Percentiles rank a stretch among this genome's conserved stretches.
These are phyloP conservation scores for Lasiodiplodia theobromae DNA, from an alignment of 2,329 filamentous ascomycete genomes.

Conservation along the genomic window DNA sequence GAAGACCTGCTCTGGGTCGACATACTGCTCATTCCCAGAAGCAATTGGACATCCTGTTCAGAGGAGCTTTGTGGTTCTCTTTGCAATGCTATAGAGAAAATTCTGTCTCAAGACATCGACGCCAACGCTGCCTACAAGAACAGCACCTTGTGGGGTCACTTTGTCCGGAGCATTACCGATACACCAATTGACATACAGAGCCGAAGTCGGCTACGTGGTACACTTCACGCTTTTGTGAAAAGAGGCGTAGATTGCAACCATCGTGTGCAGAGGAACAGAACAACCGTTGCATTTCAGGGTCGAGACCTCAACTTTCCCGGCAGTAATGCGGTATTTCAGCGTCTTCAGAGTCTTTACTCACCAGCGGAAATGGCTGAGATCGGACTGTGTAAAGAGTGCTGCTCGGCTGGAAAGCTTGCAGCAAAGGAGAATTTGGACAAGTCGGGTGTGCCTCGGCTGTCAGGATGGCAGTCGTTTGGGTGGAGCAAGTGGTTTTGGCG, in stretches of 20 bases:
- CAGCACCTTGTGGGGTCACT: not conserved
- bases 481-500: not conserved
- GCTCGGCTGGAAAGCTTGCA: not conserved
- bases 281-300: not conserved
- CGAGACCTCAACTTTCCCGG: not conserved
- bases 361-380: not conserved
- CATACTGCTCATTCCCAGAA: not conserved
- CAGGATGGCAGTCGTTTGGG: not conserved
- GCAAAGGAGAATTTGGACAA: not conserved
- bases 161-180: not conserved
- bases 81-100: not conserved
- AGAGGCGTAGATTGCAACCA: not conserved
- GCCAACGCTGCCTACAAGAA: not conserved
- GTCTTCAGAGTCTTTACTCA: not conserved
- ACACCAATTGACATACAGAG: not conserved
- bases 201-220: not conserved
- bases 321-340: not conserved
- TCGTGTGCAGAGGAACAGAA: not conserved
- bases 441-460: not conserved
- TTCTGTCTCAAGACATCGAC: not conserved
- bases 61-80: not conserved
- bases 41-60: not conserved
- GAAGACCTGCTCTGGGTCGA: not conserved
- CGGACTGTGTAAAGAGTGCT: not conserved
- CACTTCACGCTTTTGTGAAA: not conserved